Evolutionary conservation across 2,329 filamentous ascomycete species (phyloP).

Genomic region (Fonsecaea erecta): DNA sequence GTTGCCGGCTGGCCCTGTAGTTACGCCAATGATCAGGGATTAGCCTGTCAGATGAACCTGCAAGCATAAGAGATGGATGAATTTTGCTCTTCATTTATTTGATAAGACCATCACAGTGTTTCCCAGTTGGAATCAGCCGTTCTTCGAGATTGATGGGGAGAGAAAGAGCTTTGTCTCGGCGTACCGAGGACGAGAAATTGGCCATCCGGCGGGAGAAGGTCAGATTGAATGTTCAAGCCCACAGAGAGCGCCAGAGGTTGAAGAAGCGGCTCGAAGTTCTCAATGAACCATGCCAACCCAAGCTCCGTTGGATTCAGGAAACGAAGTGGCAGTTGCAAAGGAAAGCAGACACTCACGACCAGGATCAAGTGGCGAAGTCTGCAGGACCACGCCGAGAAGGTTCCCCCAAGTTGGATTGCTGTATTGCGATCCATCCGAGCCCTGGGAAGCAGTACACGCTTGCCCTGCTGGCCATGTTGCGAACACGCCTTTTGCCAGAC

Average conservation of each 20-base stretch:
- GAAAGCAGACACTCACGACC: not conserved
- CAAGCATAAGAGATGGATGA: not conserved
- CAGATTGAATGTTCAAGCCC: conserved; percentile 18
- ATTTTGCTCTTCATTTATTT: not conserved
- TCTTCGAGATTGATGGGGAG: not conserved
- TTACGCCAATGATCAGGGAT: not conserved
- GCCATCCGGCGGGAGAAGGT: conserved; percentile 10
- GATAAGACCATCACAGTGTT: not conserved
- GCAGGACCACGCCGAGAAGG: not conserved
- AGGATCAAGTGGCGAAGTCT: not conserved
- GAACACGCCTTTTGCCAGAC: conserved; percentile 2
- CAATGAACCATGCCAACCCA: not conserved
- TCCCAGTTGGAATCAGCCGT: not conserved
- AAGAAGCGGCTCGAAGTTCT: conserved; percentile 13
- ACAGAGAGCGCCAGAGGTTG: conserved; percentile 10
- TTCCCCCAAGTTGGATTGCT: not conserved
- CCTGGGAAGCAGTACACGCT: conserved; percentile 13
- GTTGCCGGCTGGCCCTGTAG: not conserved
- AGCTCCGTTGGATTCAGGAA: conserved; percentile 8
- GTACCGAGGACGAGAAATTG: not conserved
- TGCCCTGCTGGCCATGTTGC: conserved; percentile 6
- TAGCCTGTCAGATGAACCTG: not conserved
- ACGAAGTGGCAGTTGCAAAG: not conserved
- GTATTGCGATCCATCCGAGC: not conserved
- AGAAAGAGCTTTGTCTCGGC: not conserved